Evolutionary conservation across 2,329 filamentous ascomycete genomes (phyloP).

Genomic region (Aureobasidium lini): DNA sequence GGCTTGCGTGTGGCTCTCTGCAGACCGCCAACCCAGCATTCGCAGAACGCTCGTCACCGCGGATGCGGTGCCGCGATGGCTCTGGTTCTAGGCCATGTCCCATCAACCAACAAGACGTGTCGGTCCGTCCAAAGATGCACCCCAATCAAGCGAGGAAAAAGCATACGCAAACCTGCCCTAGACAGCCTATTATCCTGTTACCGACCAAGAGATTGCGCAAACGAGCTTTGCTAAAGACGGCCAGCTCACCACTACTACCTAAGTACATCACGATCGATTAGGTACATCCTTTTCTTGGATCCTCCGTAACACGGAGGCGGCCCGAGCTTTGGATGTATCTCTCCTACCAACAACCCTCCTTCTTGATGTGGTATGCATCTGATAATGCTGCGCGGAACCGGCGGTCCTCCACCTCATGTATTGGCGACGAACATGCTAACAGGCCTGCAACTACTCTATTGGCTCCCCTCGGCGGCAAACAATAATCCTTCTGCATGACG

Average conservation of each 20-base stretch:
- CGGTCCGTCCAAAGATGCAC: neutral
- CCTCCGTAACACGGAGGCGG: neutral
- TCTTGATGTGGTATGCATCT: neutral
- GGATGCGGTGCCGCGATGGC: neutral
- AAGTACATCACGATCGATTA: neutral
- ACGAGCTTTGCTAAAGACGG: neutral
- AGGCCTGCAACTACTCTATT: neutral
- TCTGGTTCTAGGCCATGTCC: neutral
- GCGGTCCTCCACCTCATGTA: neutral
- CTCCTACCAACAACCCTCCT: neutral
- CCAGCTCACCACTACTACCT: neutral
- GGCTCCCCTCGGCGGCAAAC: neutral
- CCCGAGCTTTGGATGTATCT: neutral
- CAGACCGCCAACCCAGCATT: neutral
- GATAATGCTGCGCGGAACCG: neutral
- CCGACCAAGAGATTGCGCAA: neutral
- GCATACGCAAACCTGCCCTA: neutral
- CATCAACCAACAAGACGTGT: neutral
- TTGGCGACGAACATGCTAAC: neutral
- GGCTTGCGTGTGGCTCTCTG: neutral
- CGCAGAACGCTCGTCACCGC: neutral
- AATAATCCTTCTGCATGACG: neutral
- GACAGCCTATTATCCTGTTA: neutral
- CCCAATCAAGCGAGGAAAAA: neutral
- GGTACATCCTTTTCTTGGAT: neutral